These are phyloP conservation scores for Eimeria maxima DNA, from an alignment of 169 alveolate species.

Conservation along the genomic window DNA sequence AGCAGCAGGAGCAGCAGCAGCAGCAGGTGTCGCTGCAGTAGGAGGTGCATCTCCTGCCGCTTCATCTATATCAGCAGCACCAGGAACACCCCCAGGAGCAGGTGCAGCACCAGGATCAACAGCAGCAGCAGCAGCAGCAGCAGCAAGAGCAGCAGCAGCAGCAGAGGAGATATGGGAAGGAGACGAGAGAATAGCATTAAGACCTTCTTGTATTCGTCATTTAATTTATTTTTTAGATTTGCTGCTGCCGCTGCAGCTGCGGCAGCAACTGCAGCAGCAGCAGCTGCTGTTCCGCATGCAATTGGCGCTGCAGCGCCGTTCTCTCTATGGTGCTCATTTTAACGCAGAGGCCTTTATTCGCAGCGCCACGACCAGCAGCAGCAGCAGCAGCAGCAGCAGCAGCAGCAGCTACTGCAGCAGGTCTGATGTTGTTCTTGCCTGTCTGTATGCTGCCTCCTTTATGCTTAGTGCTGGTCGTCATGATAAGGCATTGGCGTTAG, in stretches of 20 bases:
- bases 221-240: neutral
- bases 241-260: slow-evolving; percentile 40
- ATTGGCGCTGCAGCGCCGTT: slow-evolving; percentile 26
- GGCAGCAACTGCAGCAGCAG: slow-evolving; percentile 7
- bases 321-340: slow-evolving; percentile 17
- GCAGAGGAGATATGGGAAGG: neutral
- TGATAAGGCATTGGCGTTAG: neutral
- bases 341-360: slow-evolving; percentile 22
- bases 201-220: neutral
- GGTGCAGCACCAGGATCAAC: no score
- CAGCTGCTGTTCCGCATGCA: slow-evolving; percentile 43
- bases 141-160: slow-evolving; percentile 26
- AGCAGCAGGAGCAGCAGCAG: neutral
- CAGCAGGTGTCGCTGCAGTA: neutral
- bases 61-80: neutral
- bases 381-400: slow-evolving; percentile 50
- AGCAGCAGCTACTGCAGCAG: slow-evolving; percentile 46
- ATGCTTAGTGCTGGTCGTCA: slow-evolving; percentile 1
- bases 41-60: neutral
- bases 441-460: slow-evolving; percentile 20
- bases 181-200: neutral
- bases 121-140: neutral
- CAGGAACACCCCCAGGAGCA: no score
- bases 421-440: slow-evolving; percentile 4
- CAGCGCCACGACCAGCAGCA: neutral